These are phyloP conservation scores for Capillidium rhysosporum DNA, from an alignment of 371 early-diverging fungal species.

Conservation along the genomic window DNA sequence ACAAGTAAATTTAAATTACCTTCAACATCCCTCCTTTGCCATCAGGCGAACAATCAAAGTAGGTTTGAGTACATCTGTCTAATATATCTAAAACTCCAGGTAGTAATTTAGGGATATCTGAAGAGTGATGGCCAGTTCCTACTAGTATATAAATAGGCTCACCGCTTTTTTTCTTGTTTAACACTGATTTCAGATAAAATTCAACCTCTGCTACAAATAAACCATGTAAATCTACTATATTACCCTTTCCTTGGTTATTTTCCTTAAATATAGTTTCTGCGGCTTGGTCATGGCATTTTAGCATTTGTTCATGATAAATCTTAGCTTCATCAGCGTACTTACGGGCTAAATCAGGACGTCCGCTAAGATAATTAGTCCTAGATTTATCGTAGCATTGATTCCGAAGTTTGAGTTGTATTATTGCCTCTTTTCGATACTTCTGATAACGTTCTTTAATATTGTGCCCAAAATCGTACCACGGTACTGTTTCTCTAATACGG, in stretches of 20 bases:
- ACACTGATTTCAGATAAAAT: slow-evolving; percentile 25
- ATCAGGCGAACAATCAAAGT: slow-evolving; percentile 6
- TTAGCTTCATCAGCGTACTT: slow-evolving; percentile 29
- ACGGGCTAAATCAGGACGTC: slow-evolving; percentile 29
- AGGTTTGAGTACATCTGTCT: slow-evolving; percentile 13
- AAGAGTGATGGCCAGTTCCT: slow-evolving; percentile 23
- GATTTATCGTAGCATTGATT: slow-evolving; percentile 34
- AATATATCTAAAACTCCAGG: slow-evolving; percentile 19
- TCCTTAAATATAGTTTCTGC: slow-evolving; percentile 27
- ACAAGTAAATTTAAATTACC: neutral
- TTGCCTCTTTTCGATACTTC: slow-evolving; percentile 27
- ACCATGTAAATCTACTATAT: slow-evolving; percentile 36
- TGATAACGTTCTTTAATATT: slow-evolving; percentile 20
- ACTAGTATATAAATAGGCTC: slow-evolving; percentile 27
- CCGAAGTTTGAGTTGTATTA: slow-evolving; percentile 27
- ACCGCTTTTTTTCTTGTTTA: slow-evolving; percentile 14
- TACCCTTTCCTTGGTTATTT: slow-evolving; percentile 16
- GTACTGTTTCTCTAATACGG: slow-evolving; percentile 20
- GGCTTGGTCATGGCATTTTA: slow-evolving; percentile 29
- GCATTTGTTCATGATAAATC: slow-evolving; percentile 30
- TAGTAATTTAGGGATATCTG: slow-evolving; percentile 11
- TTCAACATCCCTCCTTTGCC: slow-evolving; percentile 7
- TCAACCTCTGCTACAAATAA: slow-evolving; percentile 31
- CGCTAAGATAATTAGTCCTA: slow-evolving; percentile 26
- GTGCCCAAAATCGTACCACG: slow-evolving; percentile 32